Base-by-base conservation (phyloP, 2,329 filamentous ascomycete species). In the Colletotrichum sp. region DNA sequence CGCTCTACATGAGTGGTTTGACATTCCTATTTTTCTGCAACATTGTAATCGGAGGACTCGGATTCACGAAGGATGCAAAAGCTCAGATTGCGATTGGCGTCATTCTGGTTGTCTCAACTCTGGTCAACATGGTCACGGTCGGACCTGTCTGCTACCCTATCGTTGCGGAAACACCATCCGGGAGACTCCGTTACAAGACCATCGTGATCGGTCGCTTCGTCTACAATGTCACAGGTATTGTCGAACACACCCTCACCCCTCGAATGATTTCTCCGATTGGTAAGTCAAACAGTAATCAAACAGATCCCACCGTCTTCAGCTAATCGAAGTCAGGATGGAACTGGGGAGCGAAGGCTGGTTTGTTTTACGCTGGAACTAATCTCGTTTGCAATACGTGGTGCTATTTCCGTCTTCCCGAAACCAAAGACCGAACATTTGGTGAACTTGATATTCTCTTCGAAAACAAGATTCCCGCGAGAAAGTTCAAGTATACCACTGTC, bases 141-240 rank as follows among this genome's bases (percentile, higher is more conserved):
- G 82, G 82, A 0, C 86, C 85, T 7, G 85, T 88, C 25, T 80
- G 86, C 76, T 88, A 87, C 80, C 86, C 85, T 30, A 85, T 88
- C 36, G 83, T 86, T 78, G 48, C 87, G 1, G 87, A 89, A 79
- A 79, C 88, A 3, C 83, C 84, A 1, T 87, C 86, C 0, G 87
- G 86, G 7, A 86, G 87, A 36, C 83, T 88, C n/a, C 83, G 86
- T 56, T 86, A 85, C 66, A 86, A 87, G 80, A 86, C 86, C 0
- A 84, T 88, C 15, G 86, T 87, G n/a, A 79, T 89, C 16, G 87
- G 85, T 2, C 81, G 87, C 55, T 86, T 79, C 13, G 80, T 80
- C 7, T 87, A 87, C 75, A 85, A 86, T 68, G 71, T 85, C 7
- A 84, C 81, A 16, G 86, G 86, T 76, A 84, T 87, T 65, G 81